A percentile compares a stretch with the other conserved stretches of the same genome.
These are phyloP conservation scores for Fusarium multiceps DNA, from an alignment of 2,329 filamentous ascomycete genomes.

Conservation along the genomic window DNA sequence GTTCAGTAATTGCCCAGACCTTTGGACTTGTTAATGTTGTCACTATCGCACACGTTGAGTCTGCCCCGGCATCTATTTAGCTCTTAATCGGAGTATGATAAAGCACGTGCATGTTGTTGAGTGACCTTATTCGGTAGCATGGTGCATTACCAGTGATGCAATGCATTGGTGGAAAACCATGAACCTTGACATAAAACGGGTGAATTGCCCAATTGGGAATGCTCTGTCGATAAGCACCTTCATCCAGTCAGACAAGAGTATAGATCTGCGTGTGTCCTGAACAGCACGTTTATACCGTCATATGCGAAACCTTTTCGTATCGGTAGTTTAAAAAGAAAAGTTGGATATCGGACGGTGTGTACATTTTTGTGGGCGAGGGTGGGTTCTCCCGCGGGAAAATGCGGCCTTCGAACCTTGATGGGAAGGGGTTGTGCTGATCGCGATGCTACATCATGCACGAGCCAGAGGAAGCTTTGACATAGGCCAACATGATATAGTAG, in stretches of 20 bases:
- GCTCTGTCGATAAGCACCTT: neutral
- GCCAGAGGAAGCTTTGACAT: slow-evolving; percentile 1
- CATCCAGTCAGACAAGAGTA: slow-evolving; percentile 9
- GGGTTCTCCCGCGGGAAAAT: neutral
- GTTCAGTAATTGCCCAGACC: neutral
- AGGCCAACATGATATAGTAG: neutral
- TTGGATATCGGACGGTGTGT: slow-evolving; percentile 7
- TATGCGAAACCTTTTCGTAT: neutral
- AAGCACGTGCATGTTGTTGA: slow-evolving; percentile 17
- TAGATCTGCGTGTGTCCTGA: neutral
- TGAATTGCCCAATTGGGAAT: slow-evolving; percentile 12
- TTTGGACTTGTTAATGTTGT: neutral
- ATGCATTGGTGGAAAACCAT: slow-evolving; percentile 20
- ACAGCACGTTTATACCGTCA: neutral
- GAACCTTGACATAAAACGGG: slow-evolving; percentile 21
- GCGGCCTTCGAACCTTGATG: slow-evolving; percentile 11
- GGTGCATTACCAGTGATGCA: neutral
- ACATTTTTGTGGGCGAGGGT: neutral
- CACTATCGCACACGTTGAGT: neutral
- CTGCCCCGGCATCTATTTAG: neutral
- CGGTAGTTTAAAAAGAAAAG: slow-evolving; percentile 2
- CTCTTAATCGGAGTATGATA: neutral
- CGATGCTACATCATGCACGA: slow-evolving; percentile 9
- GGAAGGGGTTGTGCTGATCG: slow-evolving; percentile 22
- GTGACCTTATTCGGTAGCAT: slow-evolving; percentile 23